Base-by-base conservation (phyloP, 108 stramenopile genomes). In the Skeletonema potamos region DNA sequence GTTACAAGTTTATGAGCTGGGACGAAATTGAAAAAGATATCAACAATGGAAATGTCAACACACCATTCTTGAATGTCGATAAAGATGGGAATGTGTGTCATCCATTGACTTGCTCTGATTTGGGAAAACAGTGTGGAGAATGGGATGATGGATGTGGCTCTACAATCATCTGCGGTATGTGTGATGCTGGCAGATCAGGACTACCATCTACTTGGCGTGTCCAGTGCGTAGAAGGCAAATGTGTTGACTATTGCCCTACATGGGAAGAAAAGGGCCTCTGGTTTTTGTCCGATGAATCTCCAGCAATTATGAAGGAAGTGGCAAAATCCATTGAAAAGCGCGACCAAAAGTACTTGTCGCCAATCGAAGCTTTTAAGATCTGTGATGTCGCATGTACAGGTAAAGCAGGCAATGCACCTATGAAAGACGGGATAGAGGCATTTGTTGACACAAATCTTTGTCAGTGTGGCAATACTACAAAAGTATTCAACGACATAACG, bases 61-160 rank as follows among this genome's bases (percentile, higher is more conserved):
- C 74, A 56, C 64, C 73, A 18, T 58, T 64, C 34, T 7, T 80
- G 8, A 70, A 56, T 48, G 32, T 44, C 36, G 68, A 81, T 26
- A 27, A 30, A 15, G 66, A 65, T 54, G 72, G 72, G 17, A 55
- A 58, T 2, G n/a, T 82, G 22, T 82, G 81, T 32, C 65, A 68
- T 37, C 76, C 76, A 6, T 77, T 73, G 62, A 59, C 76, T 15
- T 82, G 81, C 58, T 59, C 76, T 15, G 81, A 82, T 58, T 65
- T 82, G n/a, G 63, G 70, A 43, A 82, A 73, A 54, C 81, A 82
- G 61, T 82, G 81, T 37, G 81, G 81, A 48, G 81, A 82, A 62
- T 82, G 76, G 76, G 59, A 59, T 39, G 81, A 82, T 77, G 81
- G 76, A 37, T 82, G 81, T 39, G 76, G 76, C 12, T 41, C 39